Evolutionary conservation across 2,329 filamentous ascomycete species (phyloP).

Genomic region (Aspergillus versicolor): DNA sequence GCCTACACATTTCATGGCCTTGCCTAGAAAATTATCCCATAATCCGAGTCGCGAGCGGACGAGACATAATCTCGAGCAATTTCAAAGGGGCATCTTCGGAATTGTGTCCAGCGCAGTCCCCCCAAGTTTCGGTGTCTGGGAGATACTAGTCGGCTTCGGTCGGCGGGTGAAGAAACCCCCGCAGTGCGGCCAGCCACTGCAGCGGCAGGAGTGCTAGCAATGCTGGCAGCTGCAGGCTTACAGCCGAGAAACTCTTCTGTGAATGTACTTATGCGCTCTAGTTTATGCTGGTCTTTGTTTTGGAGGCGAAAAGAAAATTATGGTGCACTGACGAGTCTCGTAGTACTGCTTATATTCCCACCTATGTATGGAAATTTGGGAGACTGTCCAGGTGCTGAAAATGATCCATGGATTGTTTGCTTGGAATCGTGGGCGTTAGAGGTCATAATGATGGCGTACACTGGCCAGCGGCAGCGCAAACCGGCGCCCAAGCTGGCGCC

Average conservation of each 20-base stretch:
- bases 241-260: background rate
- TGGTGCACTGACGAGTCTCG: background rate
- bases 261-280: too few species aligned
- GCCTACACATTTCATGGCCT: background rate
- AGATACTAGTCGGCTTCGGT: background rate
- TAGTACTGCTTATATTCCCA: background rate
- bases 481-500: background rate
- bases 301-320: background rate
- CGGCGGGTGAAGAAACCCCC: background rate
- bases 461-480: background rate
- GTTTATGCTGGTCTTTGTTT: background rate
- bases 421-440: background rate
- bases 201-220: background rate
- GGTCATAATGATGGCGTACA: background rate
- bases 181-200: too few species aligned
- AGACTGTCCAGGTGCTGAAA: background rate
- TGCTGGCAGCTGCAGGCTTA: background rate
- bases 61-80: background rate
- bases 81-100: background rate
- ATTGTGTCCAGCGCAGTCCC: background rate
- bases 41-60: background rate
- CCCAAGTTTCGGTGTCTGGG: background rate
- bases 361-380: background rate
- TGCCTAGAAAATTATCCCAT: background rate
- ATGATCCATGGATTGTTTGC: background rate